Conservation (phyloP, 768 basidiomycete species). For the Porpolomopsis calyptriformis region DNA sequence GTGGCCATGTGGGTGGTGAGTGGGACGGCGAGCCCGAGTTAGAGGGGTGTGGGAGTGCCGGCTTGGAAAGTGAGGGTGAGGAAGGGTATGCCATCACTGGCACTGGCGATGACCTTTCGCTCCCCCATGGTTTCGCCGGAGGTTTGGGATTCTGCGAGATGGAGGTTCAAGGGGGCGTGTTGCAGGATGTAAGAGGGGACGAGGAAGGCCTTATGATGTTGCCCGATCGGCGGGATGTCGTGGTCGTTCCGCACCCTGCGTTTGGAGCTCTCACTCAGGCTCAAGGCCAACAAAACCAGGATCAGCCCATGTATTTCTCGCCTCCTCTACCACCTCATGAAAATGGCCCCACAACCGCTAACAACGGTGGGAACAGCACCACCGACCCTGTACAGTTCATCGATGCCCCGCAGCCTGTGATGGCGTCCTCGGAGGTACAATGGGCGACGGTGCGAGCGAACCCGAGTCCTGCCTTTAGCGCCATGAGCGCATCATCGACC, state of each 20-base stretch:
- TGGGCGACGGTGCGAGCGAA: constrained; percentile 12
- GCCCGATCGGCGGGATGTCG: neutral
- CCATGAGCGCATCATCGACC: constrained; percentile 30
- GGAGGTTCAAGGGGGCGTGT: constrained; percentile 42
- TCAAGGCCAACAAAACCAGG: too few species aligned
- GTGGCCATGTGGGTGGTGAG: constrained; percentile 18
- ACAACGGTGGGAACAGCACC: too few species aligned
- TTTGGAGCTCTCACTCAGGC: neutral
- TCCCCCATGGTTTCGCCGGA: constrained; percentile 9
- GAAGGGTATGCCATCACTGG: too few species aligned
- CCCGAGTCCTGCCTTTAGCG: constrained; percentile 33
- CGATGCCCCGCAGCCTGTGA: neutral
- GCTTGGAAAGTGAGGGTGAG: constrained; percentile 24
- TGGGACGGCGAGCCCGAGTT: constrained; percentile 17
- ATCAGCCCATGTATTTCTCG: too few species aligned
- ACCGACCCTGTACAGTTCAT: constrained; percentile 5
- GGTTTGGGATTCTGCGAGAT: constrained; percentile 42
- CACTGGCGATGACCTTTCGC: constrained; percentile 21
- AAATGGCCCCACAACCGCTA: too few species aligned
- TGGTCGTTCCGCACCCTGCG: neutral
- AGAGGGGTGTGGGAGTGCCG: constrained; percentile 11
- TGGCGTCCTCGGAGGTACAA: neutral
- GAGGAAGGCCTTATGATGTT: constrained; percentile 35
- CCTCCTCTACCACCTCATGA: too few species aligned
- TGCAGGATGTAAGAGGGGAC: constrained; percentile 45